Conservation (phyloP, 2,329 filamentous ascomycete species). For the Alternaria incomplexa region DNA sequence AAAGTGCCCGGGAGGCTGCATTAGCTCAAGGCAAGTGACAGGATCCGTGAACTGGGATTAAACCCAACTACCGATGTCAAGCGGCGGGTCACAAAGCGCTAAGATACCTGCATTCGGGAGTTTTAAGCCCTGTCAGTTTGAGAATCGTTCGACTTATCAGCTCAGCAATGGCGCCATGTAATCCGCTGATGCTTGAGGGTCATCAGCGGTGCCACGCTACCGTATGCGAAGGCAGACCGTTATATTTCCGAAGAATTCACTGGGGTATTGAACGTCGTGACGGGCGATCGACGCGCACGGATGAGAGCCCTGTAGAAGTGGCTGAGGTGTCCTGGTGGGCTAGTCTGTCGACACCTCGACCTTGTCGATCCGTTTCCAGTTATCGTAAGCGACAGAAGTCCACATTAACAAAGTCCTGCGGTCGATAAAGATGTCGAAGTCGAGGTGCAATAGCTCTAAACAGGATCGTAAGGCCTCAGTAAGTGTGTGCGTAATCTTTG, state of each 20-base stretch:
- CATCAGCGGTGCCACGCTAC: not conserved
- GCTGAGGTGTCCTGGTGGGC: not conserved
- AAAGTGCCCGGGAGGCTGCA: conserved; percentile 7
- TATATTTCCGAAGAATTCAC: not conserved
- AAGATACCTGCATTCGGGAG: not conserved
- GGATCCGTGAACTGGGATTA: not conserved
- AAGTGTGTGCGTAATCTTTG: not conserved
- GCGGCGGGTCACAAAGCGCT: not conserved
- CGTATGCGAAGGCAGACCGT: not conserved
- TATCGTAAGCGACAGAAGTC: not conserved
- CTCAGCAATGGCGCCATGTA: conserved; percentile 2
- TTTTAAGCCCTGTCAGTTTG: not conserved
- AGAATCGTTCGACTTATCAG: not conserved
- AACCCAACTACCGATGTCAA: not conserved
- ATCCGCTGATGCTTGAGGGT: not conserved
- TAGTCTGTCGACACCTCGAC: not conserved
- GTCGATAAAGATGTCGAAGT: not conserved
- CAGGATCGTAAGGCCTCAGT: not conserved
- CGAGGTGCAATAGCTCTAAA: not conserved
- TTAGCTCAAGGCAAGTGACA: conserved; percentile 1
- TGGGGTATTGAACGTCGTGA: not conserved
- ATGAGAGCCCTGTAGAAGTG: not conserved
- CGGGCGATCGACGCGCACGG: no score
- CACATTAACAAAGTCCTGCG: not conserved
- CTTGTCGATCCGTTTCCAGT: not conserved